These are phyloP conservation scores for Euphrasia arctica DNA, from an alignment of 305 asterid genomes.

Conservation along the genomic window DNA sequence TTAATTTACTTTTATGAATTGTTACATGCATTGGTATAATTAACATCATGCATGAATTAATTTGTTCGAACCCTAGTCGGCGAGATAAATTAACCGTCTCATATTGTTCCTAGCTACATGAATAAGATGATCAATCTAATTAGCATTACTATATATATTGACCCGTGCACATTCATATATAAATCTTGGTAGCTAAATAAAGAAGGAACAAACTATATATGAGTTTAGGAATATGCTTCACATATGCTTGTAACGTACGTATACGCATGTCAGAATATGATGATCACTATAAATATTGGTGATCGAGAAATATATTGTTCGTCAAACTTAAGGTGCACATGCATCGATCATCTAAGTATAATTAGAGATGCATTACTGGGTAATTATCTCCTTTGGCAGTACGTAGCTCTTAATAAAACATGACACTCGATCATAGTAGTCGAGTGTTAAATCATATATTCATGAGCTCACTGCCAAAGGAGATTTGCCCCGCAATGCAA, in stretches of 20 bases:
- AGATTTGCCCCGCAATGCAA: slow-evolving; percentile 64
- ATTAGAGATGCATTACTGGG: slow-evolving; percentile 43
- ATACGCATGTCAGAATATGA: neutral
- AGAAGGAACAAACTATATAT: no score
- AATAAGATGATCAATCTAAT: no score
- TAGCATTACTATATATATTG: no score
- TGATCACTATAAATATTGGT: slow-evolving; percentile 36
- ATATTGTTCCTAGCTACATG: no score
- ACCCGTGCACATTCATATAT: no score
- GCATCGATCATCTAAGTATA: neutral
- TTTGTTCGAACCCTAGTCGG: no score
- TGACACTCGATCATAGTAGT: no score
- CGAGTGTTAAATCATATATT: neutral
- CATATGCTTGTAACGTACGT: slow-evolving; percentile 30
- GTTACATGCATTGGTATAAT: no score
- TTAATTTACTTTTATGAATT: no score
- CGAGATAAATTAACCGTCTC: no score
- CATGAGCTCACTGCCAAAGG: slow-evolving; percentile 57
- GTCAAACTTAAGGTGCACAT: neutral
- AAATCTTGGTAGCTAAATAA: no score
- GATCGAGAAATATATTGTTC: slow-evolving; percentile 26
- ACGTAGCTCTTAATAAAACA: neutral
- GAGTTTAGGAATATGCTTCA: slow-evolving; percentile 38
- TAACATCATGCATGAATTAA: no score
- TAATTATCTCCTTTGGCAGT: slow-evolving; percentile 49